Evolutionary conservation across 2,329 filamentous ascomycete species (phyloP).

Genomic region (Trichoderma semiorbis): DNA sequence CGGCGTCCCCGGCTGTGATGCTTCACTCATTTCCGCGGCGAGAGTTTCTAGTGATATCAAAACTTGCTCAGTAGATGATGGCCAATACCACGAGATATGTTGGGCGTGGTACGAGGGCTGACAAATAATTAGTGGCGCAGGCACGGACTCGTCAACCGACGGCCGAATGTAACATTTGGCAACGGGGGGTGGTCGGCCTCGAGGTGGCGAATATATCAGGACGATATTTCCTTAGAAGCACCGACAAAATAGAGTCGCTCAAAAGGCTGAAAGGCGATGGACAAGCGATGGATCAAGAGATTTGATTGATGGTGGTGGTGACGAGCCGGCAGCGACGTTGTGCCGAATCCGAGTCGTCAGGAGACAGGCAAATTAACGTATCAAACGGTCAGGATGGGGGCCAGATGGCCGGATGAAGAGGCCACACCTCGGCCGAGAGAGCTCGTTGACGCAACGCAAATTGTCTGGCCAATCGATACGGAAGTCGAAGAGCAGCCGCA

Average conservation of each 20-base stretch:
- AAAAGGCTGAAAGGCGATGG: not conserved
- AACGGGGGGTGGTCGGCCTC: not conserved
- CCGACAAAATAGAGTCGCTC: not conserved
- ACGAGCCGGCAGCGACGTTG: constrained; percentile 12
- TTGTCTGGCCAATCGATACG: not conserved
- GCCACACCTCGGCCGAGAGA: not conserved
- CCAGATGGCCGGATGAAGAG: not conserved
- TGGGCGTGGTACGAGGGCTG: constrained; percentile 15
- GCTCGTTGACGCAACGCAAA: not conserved
- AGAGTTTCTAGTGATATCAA: not conserved
- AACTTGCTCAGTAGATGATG: not conserved
- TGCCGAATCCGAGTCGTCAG: constrained; percentile 13
- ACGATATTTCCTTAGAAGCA: not conserved
- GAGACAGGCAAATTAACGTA: constrained; percentile 6
- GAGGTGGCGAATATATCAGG: constrained; percentile 6
- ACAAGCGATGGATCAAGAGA: not conserved
- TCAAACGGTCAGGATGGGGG: constrained; percentile 12
- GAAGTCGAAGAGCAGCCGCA: not conserved
- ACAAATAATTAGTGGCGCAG: constrained; percentile 15
- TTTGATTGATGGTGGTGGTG: not conserved
- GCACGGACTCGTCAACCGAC: constrained; percentile 7
- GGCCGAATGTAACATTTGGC: not conserved
- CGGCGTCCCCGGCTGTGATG: constrained; percentile 26
- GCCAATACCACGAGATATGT: constrained; percentile 1
- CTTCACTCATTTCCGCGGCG: constrained; percentile 33